Evolutionary conservation across 441 rosid genomes (phyloP).

Genomic region (Euphorbia corollata): DNA sequence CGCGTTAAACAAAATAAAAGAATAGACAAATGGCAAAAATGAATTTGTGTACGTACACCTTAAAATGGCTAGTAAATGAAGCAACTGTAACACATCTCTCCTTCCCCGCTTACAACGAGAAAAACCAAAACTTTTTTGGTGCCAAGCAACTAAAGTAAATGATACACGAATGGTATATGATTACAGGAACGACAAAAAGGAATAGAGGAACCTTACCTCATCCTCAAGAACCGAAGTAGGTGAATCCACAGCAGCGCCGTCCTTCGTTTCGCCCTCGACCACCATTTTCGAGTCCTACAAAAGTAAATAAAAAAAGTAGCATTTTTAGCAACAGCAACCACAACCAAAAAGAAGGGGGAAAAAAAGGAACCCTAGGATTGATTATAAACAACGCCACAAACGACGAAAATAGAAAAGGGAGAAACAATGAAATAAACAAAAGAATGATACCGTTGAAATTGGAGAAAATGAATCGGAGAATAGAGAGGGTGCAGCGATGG

Average conservation of each 20-base stretch:
- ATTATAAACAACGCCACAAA: not conserved
- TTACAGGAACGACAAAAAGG: not conserved
- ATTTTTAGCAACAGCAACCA: not conserved
- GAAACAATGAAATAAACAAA: not conserved
- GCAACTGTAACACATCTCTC: not conserved
- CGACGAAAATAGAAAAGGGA: not conserved
- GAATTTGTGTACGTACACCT: not conserved
- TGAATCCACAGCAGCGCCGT: conserved; percentile 50
- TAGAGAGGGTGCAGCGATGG: not conserved
- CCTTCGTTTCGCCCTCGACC: conserved; percentile 30
- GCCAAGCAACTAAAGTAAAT: not conserved
- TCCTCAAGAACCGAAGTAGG: conserved; percentile 88
- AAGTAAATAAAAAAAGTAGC: not conserved
- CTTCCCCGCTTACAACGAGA: not conserved
- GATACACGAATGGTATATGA: not conserved
- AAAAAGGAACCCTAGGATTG: not conserved
- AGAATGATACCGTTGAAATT: not conserved
- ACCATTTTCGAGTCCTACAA: conserved; percentile 35
- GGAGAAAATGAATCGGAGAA: not conserved
- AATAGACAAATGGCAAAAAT: not conserved
- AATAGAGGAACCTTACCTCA: conserved; percentile 40
- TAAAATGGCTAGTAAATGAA: conserved; percentile 6
- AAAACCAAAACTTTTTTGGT: not conserved
- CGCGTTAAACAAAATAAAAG: not conserved
- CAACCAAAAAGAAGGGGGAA: not conserved